Percentiles rank a stretch among this genome's conserved stretches.
phyloP scores from a whole-genome alignment of 208 protist genomes.

The Lotmaria passim region DNA sequence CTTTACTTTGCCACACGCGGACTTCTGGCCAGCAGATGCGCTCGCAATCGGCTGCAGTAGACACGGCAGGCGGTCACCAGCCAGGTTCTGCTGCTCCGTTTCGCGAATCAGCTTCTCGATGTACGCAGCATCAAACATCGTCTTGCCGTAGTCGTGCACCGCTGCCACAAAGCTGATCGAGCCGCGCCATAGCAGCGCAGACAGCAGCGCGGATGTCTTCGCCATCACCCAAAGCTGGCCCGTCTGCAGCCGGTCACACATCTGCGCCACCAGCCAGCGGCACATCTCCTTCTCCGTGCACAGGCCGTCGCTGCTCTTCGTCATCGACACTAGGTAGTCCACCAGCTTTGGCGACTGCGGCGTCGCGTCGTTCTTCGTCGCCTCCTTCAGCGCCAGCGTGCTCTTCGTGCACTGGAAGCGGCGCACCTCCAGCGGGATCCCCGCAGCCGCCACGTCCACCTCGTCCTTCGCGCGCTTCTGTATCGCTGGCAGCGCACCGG shows the following conservation, averaged over 20 bases:
- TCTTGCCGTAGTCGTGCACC: conserved; percentile 7
- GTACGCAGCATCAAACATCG: conserved; percentile 21
- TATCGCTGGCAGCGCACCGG: neutral
- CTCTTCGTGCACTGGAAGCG: conserved; percentile 53
- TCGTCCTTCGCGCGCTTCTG: no score
- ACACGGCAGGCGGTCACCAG: conserved; percentile 29
- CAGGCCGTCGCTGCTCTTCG: conserved; percentile 7
- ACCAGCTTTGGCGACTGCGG: conserved; percentile 29
- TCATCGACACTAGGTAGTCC: conserved; percentile 32
- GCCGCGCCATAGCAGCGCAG: conserved; percentile 38
- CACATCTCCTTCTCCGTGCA: conserved; percentile 48
- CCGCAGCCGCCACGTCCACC: no score
- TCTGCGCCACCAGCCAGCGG: conserved; percentile 43
- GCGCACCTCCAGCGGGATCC: no score
- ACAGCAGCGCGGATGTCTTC: conserved; percentile 39
- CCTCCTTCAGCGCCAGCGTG: conserved; percentile 38
- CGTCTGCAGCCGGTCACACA: conserved; percentile 40
- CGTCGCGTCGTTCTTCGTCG: conserved; percentile 43
- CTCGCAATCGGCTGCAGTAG: conserved; percentile 12
- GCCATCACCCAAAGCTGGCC: conserved; percentile 41
- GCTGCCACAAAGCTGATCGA: conserved; percentile 29
- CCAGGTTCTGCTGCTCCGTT: conserved; percentile 38
- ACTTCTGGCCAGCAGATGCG: no score
- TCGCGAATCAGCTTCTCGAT: conserved; percentile 13
- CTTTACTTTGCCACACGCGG: no score